phyloP scores from a whole-genome alignment of 345 rosid genomes.

The Kandelia obovata region DNA sequence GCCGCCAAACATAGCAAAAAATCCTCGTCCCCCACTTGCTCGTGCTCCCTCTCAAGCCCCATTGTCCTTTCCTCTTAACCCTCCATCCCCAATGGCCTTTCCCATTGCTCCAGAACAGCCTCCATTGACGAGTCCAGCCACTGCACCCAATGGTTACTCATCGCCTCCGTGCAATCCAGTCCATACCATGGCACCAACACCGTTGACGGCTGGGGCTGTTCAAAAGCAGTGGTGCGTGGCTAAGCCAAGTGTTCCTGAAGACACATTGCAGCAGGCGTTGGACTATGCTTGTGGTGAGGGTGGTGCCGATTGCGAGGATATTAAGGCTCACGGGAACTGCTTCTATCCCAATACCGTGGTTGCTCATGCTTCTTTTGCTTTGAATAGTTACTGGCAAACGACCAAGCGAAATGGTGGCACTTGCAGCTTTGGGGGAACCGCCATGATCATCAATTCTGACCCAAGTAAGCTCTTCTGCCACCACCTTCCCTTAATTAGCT shows the following conservation, averaged over 20 bases:
- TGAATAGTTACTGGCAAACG: constrained; percentile 71
- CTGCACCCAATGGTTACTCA: constrained; percentile 26
- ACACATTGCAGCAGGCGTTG: constrained; percentile 55
- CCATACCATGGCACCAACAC: constrained; percentile 27
- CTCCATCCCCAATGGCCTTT: constrained; percentile 24
- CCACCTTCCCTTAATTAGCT: background rate
- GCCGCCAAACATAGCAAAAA: constrained; percentile 48
- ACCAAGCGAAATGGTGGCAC: constrained; percentile 56
- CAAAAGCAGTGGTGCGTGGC: constrained; percentile 72
- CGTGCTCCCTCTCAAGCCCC: constrained; percentile 18
- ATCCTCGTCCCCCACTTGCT: constrained; percentile 31
- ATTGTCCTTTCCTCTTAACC: constrained; percentile 2
- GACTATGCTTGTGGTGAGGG: constrained; percentile 74
- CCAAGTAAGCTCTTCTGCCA: constrained; percentile 42
- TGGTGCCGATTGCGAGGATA: constrained; percentile 61
- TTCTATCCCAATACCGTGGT: constrained; percentile 50
- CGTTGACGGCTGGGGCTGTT: constrained; percentile 18
- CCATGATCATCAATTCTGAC: constrained; percentile 62
- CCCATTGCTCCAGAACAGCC: constrained; percentile 42
- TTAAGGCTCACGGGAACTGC: constrained; percentile 54
- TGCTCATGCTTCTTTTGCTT: constrained; percentile 76
- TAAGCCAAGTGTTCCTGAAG: constrained; percentile 65
- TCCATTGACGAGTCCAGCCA: constrained; percentile 25
- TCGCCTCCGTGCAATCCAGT: constrained; percentile 49
- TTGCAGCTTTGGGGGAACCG: constrained; percentile 72